phyloP scores from a whole-genome alignment of 345 rosid genomes.

The Mercurialis annua region DNA sequence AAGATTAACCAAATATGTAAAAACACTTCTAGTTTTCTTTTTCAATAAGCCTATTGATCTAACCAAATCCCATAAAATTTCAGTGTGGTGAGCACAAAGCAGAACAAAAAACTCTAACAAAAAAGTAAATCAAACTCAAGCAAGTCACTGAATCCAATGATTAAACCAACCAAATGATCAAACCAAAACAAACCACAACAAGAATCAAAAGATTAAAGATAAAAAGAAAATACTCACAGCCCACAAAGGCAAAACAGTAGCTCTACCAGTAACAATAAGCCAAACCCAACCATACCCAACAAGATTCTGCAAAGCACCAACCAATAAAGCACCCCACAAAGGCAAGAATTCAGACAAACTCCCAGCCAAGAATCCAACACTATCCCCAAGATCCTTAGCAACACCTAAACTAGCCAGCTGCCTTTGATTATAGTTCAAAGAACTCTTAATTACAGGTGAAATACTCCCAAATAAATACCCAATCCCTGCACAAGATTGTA shows the following conservation, averaged over 20 bases:
- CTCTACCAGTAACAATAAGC: slow-evolving; percentile 75
- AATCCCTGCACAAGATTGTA: slow-evolving; percentile 90
- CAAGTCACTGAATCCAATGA: not conserved
- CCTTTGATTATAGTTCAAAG: slow-evolving; percentile 76
- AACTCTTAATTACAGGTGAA: slow-evolving; percentile 92
- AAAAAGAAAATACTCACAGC: slow-evolving; percentile 57
- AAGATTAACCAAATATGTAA: not conserved
- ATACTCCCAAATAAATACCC: slow-evolving; percentile 95
- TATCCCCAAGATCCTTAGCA: slow-evolving; percentile 96
- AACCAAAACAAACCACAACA: not conserved
- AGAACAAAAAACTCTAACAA: not conserved
- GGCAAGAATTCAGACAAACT: slow-evolving; percentile 81
- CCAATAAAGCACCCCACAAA: slow-evolving; percentile 87
- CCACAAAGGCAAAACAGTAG: slow-evolving; percentile 83
- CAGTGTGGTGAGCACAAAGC: too few species aligned
- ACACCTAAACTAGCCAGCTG: slow-evolving; percentile 84
- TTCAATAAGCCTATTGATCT: not conserved
- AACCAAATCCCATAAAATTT: too few species aligned
- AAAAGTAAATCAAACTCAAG: not conserved
- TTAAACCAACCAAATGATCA: not conserved
- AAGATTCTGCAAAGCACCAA: slow-evolving; percentile 87
- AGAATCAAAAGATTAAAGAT: not conserved
- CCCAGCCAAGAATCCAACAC: slow-evolving; percentile 96
- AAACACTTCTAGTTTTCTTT: not conserved
- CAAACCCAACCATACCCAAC: slow-evolving; percentile 96